Evolutionary conservation across 164 flowering plant species (phyloP), one percentile per base, ranked within the genome.

Genomic region (Paratinospora sagittata): DNA sequence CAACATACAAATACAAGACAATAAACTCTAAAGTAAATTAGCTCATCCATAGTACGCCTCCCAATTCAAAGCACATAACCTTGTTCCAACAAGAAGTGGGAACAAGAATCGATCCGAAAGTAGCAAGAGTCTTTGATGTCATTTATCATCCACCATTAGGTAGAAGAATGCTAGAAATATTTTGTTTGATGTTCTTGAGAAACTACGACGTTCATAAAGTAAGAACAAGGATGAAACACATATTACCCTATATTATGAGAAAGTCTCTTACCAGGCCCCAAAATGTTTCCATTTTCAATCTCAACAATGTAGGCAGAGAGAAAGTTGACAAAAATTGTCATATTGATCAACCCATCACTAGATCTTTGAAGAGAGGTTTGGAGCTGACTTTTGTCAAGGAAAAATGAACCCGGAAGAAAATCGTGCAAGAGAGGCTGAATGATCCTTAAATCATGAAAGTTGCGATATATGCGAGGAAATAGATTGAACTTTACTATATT

Each of bases 401-500:
- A 80, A 64, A 60, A 80, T 45, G 98, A 85, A 69, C 98, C 99
- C 4, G 93, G 97, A 26, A 88, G 69, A 78, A 93, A 96, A 66
- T 91, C 95, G 67, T 87, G 95, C 76, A 96, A 86, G 55, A 93
- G 84, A 75, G 99, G 99, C 72, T 96, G 99, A 41, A 93, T 75
- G 57, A 96, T 91, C 85, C 78, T 88, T 26, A 93, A 70, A 75
- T 85, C 83, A 70, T 85, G 88, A 11, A 83, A 64, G 73, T 88
- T 90, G 62, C 34, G 91, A 82, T 89, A 96, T 27, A 90, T 66
- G 65, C 86, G 81, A 6, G 98, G 99, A 81, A 93, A 87, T 43
- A 96, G 75, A 82, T 87, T 89, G 69, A 96, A 90, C 60, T 88
- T 84, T 77, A 96, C 75, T 41, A 96, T 76, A 74, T 91, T 96